phyloP scores from a whole-genome alignment of 1,139 yeast species.

The Saccharomycopsis crataegensis region DNA sequence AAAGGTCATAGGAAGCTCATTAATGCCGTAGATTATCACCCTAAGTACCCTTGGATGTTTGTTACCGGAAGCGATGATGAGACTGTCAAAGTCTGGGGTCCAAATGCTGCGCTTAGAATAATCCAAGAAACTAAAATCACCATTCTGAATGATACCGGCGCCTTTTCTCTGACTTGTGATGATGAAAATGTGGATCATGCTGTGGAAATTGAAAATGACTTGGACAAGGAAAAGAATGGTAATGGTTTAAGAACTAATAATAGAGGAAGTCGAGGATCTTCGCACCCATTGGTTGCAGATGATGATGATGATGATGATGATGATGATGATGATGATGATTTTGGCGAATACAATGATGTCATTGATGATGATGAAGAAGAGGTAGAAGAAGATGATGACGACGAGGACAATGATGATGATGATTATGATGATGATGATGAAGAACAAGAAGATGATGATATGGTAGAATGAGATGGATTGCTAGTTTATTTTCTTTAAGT shows the following conservation, averaged over 20 bases:
- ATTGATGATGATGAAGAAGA: neutral
- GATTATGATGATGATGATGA: too few relatives aligned
- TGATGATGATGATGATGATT: neutral
- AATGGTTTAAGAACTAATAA: neutral
- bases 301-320: neutral
- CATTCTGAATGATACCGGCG: neutral
- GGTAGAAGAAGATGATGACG: neutral
- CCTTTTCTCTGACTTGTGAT: neutral
- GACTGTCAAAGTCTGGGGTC: conserved; percentile 59
- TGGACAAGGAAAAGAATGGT: neutral
- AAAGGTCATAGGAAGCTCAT: conserved; percentile 64
- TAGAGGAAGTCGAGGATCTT: neutral
- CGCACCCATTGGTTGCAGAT: neutral
- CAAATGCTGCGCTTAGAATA: conserved; percentile 22
- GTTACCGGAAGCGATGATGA: conserved; percentile 86
- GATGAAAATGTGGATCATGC: neutral
- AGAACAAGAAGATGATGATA: conserved; percentile 26
- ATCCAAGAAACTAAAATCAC: neutral
- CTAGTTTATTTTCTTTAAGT: too few relatives aligned
- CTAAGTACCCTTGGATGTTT: conserved; percentile 45
- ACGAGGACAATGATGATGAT: neutral
- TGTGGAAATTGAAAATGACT: neutral
- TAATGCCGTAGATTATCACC: conserved; percentile 75
- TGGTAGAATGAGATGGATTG: neutral
- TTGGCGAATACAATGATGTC: neutral